A percentile compares a stretch with the other conserved stretches of the same genome.
Conservation (phyloP, 2,329 filamentous ascomycete genomes). For the Cucurbitaria berberidis region DNA sequence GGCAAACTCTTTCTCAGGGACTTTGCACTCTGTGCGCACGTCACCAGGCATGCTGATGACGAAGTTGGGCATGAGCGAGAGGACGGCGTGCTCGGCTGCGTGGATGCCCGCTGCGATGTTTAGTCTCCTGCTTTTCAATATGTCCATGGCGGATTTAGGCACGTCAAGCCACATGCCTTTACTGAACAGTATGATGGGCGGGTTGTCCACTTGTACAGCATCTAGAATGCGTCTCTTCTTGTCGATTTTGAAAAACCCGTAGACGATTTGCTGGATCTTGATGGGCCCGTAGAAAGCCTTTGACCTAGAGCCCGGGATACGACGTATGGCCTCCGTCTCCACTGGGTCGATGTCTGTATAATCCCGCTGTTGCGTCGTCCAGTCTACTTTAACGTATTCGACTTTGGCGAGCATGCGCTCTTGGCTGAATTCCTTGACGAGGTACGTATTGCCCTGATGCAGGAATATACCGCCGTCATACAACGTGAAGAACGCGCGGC, state of each 20-base stretch:
- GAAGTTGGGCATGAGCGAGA: slow-evolving; percentile 87
- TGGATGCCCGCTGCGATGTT: slow-evolving; percentile 91
- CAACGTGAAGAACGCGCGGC: slow-evolving; percentile 91
- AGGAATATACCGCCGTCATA: slow-evolving; percentile 98
- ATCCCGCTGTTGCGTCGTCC: slow-evolving; percentile 92
- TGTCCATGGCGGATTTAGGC: slow-evolving; percentile 76
- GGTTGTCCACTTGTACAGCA: slow-evolving; percentile 90
- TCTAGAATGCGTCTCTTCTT: slow-evolving; percentile 84
- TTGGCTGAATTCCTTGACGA: slow-evolving; percentile 86
- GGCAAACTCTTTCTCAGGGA: slow-evolving; percentile 84
- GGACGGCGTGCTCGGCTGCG: slow-evolving; percentile 88
- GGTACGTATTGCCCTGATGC: slow-evolving; percentile 91
- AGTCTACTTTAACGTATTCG: slow-evolving; percentile 87
- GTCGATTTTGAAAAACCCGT: slow-evolving; percentile 98
- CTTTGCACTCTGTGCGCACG: slow-evolving; percentile 93
- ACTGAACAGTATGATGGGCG: slow-evolving; percentile 80
- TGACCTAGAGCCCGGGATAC: slow-evolving; percentile 67
- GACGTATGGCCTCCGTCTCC: slow-evolving; percentile 85
- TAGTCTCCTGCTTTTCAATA: slow-evolving; percentile 73
- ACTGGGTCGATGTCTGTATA: slow-evolving; percentile 93
- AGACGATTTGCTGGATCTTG: slow-evolving; percentile 85
- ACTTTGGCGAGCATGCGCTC: slow-evolving; percentile 85
- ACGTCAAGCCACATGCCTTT: slow-evolving; percentile 98
- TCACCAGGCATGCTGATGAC: slow-evolving; percentile 90
- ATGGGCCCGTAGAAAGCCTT: slow-evolving; percentile 86